Percentiles rank a stretch among this genome's conserved stretches.
Evolutionary conservation across 1,284 basidiomycete genomes (phyloP).

Genomic region (Fomitiporia mediterranea): DNA sequence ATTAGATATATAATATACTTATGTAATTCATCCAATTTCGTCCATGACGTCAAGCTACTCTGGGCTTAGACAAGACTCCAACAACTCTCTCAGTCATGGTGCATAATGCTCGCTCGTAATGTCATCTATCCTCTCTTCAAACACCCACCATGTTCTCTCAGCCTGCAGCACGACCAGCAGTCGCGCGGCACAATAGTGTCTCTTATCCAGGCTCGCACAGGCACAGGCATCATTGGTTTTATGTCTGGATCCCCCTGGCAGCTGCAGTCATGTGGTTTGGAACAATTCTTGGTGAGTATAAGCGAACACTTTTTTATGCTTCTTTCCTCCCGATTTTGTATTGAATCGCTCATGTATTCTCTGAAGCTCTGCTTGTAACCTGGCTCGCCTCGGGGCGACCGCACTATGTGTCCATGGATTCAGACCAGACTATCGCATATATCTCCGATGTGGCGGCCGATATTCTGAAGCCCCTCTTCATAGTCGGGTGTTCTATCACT

Average conservation of each 20-base stretch:
- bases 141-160: neutral
- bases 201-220: neutral
- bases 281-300: too few relatives aligned
- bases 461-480: constrained; percentile 67
- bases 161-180: neutral
- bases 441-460: constrained; percentile 72
- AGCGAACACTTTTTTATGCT: too few relatives aligned
- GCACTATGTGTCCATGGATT: constrained; percentile 39
- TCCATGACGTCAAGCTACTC: too few relatives aligned
- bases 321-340: too few relatives aligned
- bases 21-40: too few relatives aligned
- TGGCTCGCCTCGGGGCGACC: constrained; percentile 52
- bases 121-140: too few relatives aligned
- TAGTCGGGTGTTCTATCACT: constrained; percentile 56
- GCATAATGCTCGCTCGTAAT: too few relatives aligned
- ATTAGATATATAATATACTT: too few relatives aligned
- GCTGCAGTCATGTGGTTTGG: constrained; percentile 60
- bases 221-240: constrained; percentile 24
- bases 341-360: too few relatives aligned
- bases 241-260: constrained; percentile 59
- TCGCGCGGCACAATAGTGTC: neutral
- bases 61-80: too few relatives aligned
- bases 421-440: constrained; percentile 55
- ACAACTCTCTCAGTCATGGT: too few relatives aligned
- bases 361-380: constrained; percentile 61